phyloP scores from a whole-genome alignment of 768 basidiomycete species.

The Tulasnella sp. region DNA sequence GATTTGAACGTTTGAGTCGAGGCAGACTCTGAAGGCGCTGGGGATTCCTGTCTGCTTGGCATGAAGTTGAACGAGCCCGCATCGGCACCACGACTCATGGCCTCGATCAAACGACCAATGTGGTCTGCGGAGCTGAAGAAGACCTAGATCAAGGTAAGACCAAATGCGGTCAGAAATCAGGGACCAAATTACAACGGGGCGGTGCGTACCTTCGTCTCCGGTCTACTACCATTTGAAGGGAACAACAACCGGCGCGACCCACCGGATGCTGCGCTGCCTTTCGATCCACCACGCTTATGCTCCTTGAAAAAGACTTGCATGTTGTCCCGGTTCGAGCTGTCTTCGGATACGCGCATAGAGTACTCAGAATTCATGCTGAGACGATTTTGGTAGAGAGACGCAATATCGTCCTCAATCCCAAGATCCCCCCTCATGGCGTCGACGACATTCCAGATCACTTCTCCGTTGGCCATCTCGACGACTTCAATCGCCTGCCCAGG shows the following conservation, averaged over 20 bases:
- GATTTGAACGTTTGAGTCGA: slow-evolving; percentile 28
- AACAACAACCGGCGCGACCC: slow-evolving; percentile 16
- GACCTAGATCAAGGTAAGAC: slow-evolving; percentile 51
- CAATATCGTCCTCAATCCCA: slow-evolving; percentile 49
- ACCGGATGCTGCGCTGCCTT: slow-evolving; percentile 51
- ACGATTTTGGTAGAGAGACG: slow-evolving; percentile 64
- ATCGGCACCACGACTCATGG: slow-evolving; percentile 78
- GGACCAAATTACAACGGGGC: background rate
- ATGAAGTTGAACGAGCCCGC: slow-evolving; percentile 81
- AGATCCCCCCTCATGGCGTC: slow-evolving; percentile 81
- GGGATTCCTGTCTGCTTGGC: slow-evolving; percentile 45
- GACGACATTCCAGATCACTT: slow-evolving; percentile 85
- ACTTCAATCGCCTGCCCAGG: slow-evolving; percentile 72
- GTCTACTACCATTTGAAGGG: slow-evolving; percentile 47
- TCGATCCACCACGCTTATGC: slow-evolving; percentile 67
- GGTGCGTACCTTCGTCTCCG: slow-evolving; percentile 77
- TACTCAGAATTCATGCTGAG: slow-evolving; percentile 77
- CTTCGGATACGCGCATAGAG: slow-evolving; percentile 45
- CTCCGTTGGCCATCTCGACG: slow-evolving; percentile 82
- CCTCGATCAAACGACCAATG: slow-evolving; percentile 83
- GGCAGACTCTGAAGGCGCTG: slow-evolving; percentile 20
- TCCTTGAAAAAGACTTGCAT: slow-evolving; percentile 78
- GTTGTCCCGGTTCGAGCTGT: slow-evolving; percentile 46
- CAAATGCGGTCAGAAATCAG: background rate
- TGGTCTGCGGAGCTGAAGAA: slow-evolving; percentile 76